Evolutionary conservation across 2,329 filamentous ascomycete genomes (phyloP).

Genomic region (Herpotrichia juniperi): DNA sequence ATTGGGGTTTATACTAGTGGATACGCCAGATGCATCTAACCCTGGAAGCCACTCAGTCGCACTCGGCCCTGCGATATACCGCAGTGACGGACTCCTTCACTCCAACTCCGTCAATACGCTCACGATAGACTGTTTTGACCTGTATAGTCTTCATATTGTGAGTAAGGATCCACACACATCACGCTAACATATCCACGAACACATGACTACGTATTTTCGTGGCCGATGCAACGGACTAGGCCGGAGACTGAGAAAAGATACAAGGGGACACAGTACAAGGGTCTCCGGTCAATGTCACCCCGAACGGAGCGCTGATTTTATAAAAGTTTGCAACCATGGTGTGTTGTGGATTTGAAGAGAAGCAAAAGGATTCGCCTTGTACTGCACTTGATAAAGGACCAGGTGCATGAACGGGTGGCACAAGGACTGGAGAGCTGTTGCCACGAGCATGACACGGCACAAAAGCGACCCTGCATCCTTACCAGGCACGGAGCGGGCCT

Average conservation of each 20-base stretch:
- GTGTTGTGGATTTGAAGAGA: slow-evolving; percentile 12
- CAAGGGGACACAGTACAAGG: slow-evolving; percentile 14
- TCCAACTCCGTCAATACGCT: slow-evolving; percentile 12
- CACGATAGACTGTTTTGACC: slow-evolving; percentile 8
- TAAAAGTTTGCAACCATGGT: slow-evolving; percentile 11
- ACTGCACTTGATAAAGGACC: too few species aligned
- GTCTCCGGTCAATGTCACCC: slow-evolving; percentile 12
- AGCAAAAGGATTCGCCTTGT: neutral
- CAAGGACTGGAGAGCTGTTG: slow-evolving; percentile 12
- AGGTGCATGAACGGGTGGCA: slow-evolving; percentile 14
- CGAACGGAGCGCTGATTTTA: slow-evolving; percentile 14
- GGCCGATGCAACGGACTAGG: slow-evolving; percentile 5
- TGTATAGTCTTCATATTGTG: neutral
- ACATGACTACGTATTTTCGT: slow-evolving; percentile 15
- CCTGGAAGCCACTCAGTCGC: neutral
- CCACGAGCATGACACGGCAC: neutral
- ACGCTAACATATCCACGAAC: slow-evolving; percentile 7
- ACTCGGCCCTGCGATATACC: slow-evolving; percentile 8
- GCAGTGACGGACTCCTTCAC: slow-evolving; percentile 7
- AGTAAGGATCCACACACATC: slow-evolving; percentile 6
- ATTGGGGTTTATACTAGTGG: too few species aligned
- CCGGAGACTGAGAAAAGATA: slow-evolving; percentile 8
- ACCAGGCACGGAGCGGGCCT: neutral
- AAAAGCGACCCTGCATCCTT: neutral
- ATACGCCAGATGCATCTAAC: too few species aligned